Evolutionary conservation across 441 rosid genomes (phyloP).

Genomic region (Populus hybrid): DNA sequence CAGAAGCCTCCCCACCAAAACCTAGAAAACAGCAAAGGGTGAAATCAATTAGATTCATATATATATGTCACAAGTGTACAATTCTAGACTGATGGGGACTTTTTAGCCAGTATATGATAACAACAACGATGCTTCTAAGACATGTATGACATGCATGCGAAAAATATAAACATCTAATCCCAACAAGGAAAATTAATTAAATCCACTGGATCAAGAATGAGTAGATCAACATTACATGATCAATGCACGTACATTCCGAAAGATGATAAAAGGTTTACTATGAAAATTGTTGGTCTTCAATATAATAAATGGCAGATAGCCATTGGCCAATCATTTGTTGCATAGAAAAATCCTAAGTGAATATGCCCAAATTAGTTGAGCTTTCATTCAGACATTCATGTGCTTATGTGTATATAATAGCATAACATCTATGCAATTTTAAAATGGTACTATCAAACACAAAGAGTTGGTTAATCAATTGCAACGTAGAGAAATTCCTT

Average conservation of each 20-base stretch:
- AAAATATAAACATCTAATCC: neutral
- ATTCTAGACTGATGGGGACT: neutral
- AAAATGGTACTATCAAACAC: neutral
- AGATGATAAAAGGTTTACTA: neutral
- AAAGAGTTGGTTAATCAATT: neutral
- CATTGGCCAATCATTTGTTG: neutral
- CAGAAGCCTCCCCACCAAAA: constrained; percentile 99
- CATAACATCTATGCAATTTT: neutral
- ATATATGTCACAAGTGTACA: neutral
- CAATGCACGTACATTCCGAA: neutral
- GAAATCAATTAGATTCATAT: constrained; percentile 18
- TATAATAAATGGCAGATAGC: neutral
- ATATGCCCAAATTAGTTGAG: neutral
- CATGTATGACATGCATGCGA: neutral
- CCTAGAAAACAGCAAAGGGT: constrained; percentile 44
- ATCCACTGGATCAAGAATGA: neutral
- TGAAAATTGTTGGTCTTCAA: neutral
- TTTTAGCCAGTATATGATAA: neutral
- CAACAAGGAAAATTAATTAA: neutral
- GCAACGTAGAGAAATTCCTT: neutral
- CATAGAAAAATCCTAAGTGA: neutral
- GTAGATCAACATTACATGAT: neutral
- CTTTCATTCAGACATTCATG: neutral
- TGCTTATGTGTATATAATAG: neutral
- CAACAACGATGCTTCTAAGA: neutral